Evolutionary conservation across 108 stramenopile genomes (phyloP).

Genomic region (Epithemia pelagica): DNA sequence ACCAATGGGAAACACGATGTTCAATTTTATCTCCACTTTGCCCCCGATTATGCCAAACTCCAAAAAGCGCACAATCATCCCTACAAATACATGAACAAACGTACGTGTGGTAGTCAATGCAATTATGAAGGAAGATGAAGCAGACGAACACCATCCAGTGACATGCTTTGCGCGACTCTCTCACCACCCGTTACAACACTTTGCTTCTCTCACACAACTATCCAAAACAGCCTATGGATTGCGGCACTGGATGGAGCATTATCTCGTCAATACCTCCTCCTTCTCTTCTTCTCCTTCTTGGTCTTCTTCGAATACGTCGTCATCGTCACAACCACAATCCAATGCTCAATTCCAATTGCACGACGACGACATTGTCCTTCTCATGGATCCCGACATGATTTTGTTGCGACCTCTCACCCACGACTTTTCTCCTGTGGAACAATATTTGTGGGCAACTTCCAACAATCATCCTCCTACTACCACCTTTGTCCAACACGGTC

Average conservation of each 20-base stretch:
- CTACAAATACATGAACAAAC: conserved; percentile 90
- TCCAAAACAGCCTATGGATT: conserved; percentile 58
- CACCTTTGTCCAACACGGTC: conserved; percentile 5
- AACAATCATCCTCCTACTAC: neutral
- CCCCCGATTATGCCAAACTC: conserved; percentile 42
- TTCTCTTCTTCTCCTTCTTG: too few relatives aligned
- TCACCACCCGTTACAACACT: too few relatives aligned
- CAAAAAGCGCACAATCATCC: conserved; percentile 24
- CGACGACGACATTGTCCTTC: conserved; percentile 57
- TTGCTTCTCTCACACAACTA: too few relatives aligned
- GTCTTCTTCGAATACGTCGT: conserved; percentile 13
- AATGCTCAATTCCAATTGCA: conserved; percentile 6
- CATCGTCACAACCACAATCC: conserved; percentile 11
- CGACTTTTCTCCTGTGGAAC: conserved; percentile 30
- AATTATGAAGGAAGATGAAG: too few relatives aligned
- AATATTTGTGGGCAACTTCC: neutral
- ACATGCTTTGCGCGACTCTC: too few relatives aligned
- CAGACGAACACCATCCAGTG: too few relatives aligned
- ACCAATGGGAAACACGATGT: too few relatives aligned
- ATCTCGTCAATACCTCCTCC: neutral
- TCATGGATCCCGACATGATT: conserved; percentile 93
- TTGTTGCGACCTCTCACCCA: conserved; percentile 52
- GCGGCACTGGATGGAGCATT: conserved; percentile 59
- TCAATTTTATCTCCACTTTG: conserved; percentile 61
- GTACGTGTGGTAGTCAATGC: too few relatives aligned